Percentiles rank a stretch among this genome's conserved stretches.
Evolutionary conservation across 2,329 filamentous ascomycete genomes (phyloP).

Genomic region (Fusarium sp.): DNA sequence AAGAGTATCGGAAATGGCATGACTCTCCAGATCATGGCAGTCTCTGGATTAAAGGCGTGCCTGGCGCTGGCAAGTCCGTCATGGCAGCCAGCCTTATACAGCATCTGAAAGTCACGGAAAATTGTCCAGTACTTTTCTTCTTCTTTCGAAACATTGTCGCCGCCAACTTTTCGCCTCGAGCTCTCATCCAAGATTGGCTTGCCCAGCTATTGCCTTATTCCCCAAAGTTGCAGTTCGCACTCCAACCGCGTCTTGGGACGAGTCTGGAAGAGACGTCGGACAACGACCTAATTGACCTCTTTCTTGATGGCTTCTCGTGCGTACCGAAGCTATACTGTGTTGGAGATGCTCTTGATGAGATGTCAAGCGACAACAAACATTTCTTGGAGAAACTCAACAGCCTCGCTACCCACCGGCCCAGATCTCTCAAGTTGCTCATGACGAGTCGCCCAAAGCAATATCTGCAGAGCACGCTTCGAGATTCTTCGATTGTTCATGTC

Average conservation of each 20-base stretch:
- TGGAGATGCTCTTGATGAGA: conserved; percentile 42
- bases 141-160: conserved; percentile 44
- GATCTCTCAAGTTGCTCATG: conserved; percentile 38
- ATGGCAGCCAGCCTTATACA: conserved; percentile 41
- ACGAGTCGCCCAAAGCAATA: conserved; percentile 39
- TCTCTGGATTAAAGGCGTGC: conserved; percentile 46
- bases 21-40: conserved; percentile 40
- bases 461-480: conserved; percentile 31
- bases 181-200: conserved; percentile 42
- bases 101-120: conserved; percentile 31
- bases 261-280: conserved; percentile 35
- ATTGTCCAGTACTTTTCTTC: conserved; percentile 39
- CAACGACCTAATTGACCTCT: conserved; percentile 37
- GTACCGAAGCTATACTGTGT: conserved; percentile 40
- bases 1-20: conserved; percentile 41
- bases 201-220: conserved; percentile 39
- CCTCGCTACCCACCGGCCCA: conserved; percentile 34
- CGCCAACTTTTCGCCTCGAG: conserved; percentile 38
- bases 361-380: conserved; percentile 30
- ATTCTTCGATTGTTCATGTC: conserved; percentile 40
- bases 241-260: conserved; percentile 25
- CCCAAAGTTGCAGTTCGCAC: conserved; percentile 35
- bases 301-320: conserved; percentile 28
- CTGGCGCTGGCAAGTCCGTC: conserved; percentile 45
- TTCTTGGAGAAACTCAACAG: conserved; percentile 38